Base-by-base conservation (phyloP, 495 filamentous ascomycete genomes). In the Podospora bellae-mahoneyi region DNA sequence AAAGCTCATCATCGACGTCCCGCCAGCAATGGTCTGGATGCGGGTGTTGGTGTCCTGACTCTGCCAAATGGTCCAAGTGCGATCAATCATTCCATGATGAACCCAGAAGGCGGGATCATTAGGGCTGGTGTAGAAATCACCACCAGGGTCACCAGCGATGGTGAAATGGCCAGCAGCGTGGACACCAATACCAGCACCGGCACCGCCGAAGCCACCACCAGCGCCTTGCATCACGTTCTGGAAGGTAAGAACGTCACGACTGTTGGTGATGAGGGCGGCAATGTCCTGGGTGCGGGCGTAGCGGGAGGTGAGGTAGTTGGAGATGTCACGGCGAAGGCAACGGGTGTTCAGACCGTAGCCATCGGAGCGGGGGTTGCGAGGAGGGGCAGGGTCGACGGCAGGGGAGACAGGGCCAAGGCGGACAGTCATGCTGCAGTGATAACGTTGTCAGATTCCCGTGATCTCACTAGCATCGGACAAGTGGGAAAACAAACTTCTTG, bases 61-160 rank as follows among this genome's bases (percentile, higher is more conserved):
- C 72, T 92, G 89, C 90, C 90, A 92, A 56, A 89, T 87, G 78
- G 84, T 84, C 84, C 85, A 92, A 7, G 84, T 73, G 7, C 88
- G 85, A 75, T 92, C 90, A 63, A 92, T 84, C 84, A 86, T 85
- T 44, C 78, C 83, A 74, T 92, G 90, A 74, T 91, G 89, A 20
- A 87, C 78, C 75, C 79, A 92, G 76, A 92, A 92, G 9, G 81
- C 82, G 19, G 89, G 89, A 66, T 92, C 90, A 23, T 87, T 86
- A n/a, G 89, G 86, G 58, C 81, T 85, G 18, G 79, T 81, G 74
- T 82, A 91, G 48, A 88, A 79, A 55, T 81, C 78, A 5, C 75
- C 79, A 32, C 76, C 77, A 1, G 78, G 80, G 68, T 80, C 80
- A 54, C 78, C 78, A 26, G 71, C 72, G 30, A 81, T 79, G 60